Conservation (phyloP, 1,139 yeast genomes). For the Suhomyces panamericanus region DNA sequence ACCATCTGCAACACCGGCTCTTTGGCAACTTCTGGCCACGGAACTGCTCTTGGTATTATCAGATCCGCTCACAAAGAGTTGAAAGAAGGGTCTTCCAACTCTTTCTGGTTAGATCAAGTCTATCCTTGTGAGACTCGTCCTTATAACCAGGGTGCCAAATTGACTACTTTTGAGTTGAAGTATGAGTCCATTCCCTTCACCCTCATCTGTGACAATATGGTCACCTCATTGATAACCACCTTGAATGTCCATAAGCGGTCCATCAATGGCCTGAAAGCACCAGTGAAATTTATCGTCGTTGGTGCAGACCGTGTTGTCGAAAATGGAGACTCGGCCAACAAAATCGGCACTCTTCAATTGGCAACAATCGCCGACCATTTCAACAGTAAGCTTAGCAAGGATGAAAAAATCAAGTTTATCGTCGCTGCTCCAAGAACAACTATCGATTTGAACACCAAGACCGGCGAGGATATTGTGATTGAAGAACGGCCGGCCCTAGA, state of each 20-base stretch:
- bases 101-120: constrained; percentile 60
- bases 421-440: constrained; percentile 97
- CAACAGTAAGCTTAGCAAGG: constrained; percentile 28
- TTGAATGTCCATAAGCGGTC: constrained; percentile 20
- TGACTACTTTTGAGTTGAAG: constrained; percentile 87
- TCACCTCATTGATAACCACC: constrained; percentile 62
- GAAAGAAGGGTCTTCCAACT: constrained; percentile 20
- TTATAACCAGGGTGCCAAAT: constrained; percentile 91
- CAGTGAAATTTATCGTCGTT: constrained; percentile 84
- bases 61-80: constrained; percentile 62
- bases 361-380: constrained; percentile 60
- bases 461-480: constrained; percentile 75
- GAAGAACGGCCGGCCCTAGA: constrained; percentile 87
- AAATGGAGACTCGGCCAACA: constrained; percentile 95
- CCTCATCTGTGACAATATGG: constrained; percentile 89
- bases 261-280: constrained; percentile 40
- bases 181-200: constrained; percentile 87
- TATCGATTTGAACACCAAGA: constrained; percentile 63
- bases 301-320: constrained; percentile 96
- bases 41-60: constrained; percentile 92
- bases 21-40: constrained; percentile 94
- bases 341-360: constrained; percentile 93
- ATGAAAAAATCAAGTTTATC: constrained; percentile 66
- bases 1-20: constrained; percentile 90
- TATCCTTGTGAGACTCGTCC: constrained; percentile 95